These are phyloP conservation scores for Pseudogymnoascus sp. DNA, from an alignment of 2,329 filamentous ascomycete species.

Conservation along the genomic window DNA sequence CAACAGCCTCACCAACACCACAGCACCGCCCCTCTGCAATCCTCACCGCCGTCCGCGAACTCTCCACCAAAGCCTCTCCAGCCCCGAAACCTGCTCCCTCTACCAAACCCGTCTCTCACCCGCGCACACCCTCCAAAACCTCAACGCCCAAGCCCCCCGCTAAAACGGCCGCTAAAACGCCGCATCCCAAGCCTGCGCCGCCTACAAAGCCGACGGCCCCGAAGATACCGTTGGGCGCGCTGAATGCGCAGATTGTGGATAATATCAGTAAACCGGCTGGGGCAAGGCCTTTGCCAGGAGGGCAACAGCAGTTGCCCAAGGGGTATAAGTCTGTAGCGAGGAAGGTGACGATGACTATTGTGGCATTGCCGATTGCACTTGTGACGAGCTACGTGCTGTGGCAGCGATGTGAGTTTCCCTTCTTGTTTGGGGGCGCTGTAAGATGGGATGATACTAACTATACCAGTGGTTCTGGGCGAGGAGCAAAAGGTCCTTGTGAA, in stretches of 20 bases:
- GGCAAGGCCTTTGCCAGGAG: conserved; percentile 17
- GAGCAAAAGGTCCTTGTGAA: conserved; percentile 16
- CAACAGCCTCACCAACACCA: not conserved
- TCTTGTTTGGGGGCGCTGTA: not conserved
- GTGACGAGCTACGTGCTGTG: conserved; percentile 28
- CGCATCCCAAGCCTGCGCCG: not conserved
- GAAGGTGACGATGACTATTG: conserved; percentile 25
- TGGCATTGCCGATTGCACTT: conserved; percentile 25
- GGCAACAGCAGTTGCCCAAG: conserved; percentile 18
- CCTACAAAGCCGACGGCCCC: not conserved
- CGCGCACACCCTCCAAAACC: not conserved
- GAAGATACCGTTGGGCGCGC: conserved; percentile 8
- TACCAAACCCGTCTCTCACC: not conserved
- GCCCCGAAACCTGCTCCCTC: not conserved
- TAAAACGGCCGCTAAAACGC: not conserved
- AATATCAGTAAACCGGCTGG: conserved; percentile 22
- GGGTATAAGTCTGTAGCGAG: conserved; percentile 24
- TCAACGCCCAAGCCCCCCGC: not conserved
- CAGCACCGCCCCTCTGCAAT: not conserved
- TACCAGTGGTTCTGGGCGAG: conserved; percentile 17
- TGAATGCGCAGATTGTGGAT: conserved; percentile 25
- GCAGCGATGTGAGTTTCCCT: conserved; percentile 22
- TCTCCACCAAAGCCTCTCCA: not conserved
- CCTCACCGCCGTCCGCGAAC: not conserved
- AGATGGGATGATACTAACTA: not conserved